Percentiles rank a stretch among this genome's conserved stretches.
Conservation (phyloP, 352 stramenopile genomes). For the Globisporangium middletonii region DNA sequence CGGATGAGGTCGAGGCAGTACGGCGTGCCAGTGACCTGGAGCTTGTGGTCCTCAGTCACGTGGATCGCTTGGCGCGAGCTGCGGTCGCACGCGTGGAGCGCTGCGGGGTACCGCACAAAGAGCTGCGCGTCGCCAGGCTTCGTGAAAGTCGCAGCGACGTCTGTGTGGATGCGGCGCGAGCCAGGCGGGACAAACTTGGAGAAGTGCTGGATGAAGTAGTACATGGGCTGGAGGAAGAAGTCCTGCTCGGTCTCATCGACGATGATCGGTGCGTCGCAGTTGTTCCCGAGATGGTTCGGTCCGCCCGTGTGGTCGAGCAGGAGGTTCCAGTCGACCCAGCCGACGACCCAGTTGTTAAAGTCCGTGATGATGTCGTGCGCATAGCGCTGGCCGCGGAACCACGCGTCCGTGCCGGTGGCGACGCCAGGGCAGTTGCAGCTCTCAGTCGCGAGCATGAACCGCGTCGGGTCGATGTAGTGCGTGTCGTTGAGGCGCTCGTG, state of each 20-base stretch:
- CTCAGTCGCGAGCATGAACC: constrained; percentile 67
- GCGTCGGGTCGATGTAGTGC: constrained; percentile 49
- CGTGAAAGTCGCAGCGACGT: constrained; percentile 39
- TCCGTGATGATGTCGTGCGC: constrained; percentile 89
- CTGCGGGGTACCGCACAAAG: constrained; percentile 52
- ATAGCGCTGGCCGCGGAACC: constrained; percentile 84
- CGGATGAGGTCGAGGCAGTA: constrained; percentile 47
- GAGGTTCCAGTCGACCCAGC: constrained; percentile 93
- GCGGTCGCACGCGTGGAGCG: constrained; percentile 51
- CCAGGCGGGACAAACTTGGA: constrained; percentile 81
- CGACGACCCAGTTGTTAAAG: constrained; percentile 82
- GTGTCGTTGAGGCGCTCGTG: constrained; percentile 72
- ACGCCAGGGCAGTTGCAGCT: constrained; percentile 75
- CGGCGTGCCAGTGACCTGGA: constrained; percentile 52
- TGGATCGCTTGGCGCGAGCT: constrained; percentile 57
- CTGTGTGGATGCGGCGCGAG: constrained; percentile 56
- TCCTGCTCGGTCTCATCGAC: constrained; percentile 52
- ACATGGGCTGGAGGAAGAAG: constrained; percentile 85
- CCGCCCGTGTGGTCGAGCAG: constrained; percentile 83
- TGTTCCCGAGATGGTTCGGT: constrained; percentile 85
- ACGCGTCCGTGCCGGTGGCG: constrained; percentile 47
- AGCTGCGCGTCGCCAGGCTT: constrained; percentile 59
- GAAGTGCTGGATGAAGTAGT: constrained; percentile 90
- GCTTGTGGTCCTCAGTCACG: constrained; percentile 60
- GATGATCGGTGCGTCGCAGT: constrained; percentile 77